phyloP scores from a whole-genome alignment of 345 rosid genomes.

The Sisymbrium altissimum region DNA sequence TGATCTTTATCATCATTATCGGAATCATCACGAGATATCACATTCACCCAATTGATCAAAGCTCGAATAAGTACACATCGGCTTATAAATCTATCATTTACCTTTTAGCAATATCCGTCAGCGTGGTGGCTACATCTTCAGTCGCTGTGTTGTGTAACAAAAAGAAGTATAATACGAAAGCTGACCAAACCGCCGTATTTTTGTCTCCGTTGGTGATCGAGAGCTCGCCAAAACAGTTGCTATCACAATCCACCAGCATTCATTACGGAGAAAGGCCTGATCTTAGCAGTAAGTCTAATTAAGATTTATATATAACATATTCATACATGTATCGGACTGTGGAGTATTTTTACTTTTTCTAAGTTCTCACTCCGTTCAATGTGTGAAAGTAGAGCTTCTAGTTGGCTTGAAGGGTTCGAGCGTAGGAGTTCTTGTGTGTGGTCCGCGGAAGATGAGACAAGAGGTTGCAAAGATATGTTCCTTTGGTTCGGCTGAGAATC shows the following conservation, averaged over 20 bases:
- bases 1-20: conserved; percentile 49
- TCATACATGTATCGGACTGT: neutral
- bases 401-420: conserved; percentile 45
- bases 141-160: conserved; percentile 61
- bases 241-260: conserved; percentile 45
- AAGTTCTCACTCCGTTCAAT: neutral
- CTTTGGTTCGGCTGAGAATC: conserved; percentile 45
- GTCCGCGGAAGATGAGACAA: conserved; percentile 69
- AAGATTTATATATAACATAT: conserved; percentile 13
- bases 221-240: conserved; percentile 53
- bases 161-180: conserved; percentile 36
- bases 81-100: conserved; percentile 34
- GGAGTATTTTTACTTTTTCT: neutral
- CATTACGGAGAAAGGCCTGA: conserved; percentile 66
- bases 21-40: conserved; percentile 56
- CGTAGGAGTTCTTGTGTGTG: conserved; percentile 70
- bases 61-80: conserved; percentile 23
- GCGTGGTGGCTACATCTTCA: conserved; percentile 47
- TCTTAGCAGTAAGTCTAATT: conserved; percentile 53
- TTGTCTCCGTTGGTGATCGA: conserved; percentile 43
- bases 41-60: conserved; percentile 54
- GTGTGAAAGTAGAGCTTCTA: conserved; percentile 44
- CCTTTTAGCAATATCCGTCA: conserved; percentile 42
- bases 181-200: conserved; percentile 30
- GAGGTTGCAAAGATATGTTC: conserved; percentile 64